These are phyloP conservation scores for Trichophyton verrucosum DNA, from an alignment of 2,329 filamentous ascomycete genomes.

Conservation along the genomic window DNA sequence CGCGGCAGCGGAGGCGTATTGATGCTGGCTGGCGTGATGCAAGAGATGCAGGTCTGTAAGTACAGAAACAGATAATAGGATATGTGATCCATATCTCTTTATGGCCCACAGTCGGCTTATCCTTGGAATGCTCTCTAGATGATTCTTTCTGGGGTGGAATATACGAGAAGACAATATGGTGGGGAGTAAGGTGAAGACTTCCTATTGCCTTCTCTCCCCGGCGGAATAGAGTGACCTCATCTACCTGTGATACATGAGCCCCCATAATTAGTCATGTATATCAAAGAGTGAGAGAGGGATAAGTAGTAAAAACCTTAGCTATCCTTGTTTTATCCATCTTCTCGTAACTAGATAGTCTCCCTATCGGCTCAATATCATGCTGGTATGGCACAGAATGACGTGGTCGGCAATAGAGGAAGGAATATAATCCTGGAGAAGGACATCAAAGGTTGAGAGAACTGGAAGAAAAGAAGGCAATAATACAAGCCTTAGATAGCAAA, in stretches of 20 bases:
- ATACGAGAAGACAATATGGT: constrained; percentile 54
- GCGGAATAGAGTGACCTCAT: constrained; percentile 47
- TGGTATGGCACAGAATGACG: neutral
- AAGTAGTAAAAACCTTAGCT: constrained; percentile 10
- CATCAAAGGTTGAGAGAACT: neutral
- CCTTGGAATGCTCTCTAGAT: constrained; percentile 23
- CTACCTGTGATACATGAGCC: constrained; percentile 27
- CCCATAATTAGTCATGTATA: constrained; percentile 1
- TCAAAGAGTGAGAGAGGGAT: neutral
- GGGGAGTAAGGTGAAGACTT: constrained; percentile 49
- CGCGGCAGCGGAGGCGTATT: constrained; percentile 76
- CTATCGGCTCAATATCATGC: neutral
- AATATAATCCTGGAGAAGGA: neutral
- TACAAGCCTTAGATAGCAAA: neutral
- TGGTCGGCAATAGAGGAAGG: neutral
- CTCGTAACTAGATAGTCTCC: neutral
- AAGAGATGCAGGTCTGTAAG: constrained; percentile 59
- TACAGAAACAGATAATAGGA: constrained; percentile 75
- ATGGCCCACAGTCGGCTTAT: constrained; percentile 34
- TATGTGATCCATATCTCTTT: constrained; percentile 88
- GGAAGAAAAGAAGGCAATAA: neutral
- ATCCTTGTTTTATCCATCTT: constrained; percentile 15
- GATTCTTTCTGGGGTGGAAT: constrained; percentile 32
- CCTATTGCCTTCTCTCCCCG: constrained; percentile 46
- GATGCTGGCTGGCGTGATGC: constrained; percentile 60